Percentiles rank a stretch among this genome's conserved stretches.
These are phyloP conservation scores for Flaveria trinervia DNA, from an alignment of 129 eudicot genomes.

Conservation along the genomic window DNA sequence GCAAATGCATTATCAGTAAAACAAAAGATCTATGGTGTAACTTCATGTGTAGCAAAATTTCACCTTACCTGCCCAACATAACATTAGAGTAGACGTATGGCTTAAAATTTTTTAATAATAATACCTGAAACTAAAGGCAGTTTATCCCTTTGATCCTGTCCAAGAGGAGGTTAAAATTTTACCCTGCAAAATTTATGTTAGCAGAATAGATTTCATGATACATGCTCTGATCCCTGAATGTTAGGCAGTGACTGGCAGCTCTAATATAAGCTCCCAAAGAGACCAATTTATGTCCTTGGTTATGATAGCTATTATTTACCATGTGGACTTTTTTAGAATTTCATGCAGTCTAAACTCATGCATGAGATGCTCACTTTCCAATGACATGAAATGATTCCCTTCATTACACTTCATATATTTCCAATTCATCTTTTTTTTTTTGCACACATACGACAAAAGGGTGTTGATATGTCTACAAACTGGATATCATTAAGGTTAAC, in stretches of 20 bases:
- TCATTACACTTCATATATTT: conserved; percentile 14
- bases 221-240: conserved; percentile 37
- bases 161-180: conserved; percentile 3
- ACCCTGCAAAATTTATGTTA: conserved; percentile 23
- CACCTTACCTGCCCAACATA: conserved; percentile 20
- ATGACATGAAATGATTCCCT: conserved; percentile 32
- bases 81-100: conserved; percentile 20
- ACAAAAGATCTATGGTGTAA: background rate
- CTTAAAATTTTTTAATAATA: conserved; percentile 1
- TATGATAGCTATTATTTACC: conserved; percentile 14
- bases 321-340: conserved; percentile 12
- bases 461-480: conserved; percentile 19
- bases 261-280: conserved; percentile 15
- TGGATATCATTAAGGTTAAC: background rate
- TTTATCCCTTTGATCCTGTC: conserved; percentile 33
- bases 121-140: conserved; percentile 42
- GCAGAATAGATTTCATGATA: conserved; percentile 26
- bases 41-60: background rate
- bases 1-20: conserved; percentile 11
- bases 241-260: conserved; percentile 28
- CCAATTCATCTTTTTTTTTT: conserved; percentile 7
- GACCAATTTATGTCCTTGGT: conserved; percentile 34
- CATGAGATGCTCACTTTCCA: conserved; percentile 35
- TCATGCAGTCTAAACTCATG: conserved; percentile 24
- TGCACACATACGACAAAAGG: conserved; percentile 19